Percentiles rank a stretch among this genome's conserved stretches.
Conservation (phyloP, 2,329 filamentous ascomycete genomes). For the Epichloe coenophiala region DNA sequence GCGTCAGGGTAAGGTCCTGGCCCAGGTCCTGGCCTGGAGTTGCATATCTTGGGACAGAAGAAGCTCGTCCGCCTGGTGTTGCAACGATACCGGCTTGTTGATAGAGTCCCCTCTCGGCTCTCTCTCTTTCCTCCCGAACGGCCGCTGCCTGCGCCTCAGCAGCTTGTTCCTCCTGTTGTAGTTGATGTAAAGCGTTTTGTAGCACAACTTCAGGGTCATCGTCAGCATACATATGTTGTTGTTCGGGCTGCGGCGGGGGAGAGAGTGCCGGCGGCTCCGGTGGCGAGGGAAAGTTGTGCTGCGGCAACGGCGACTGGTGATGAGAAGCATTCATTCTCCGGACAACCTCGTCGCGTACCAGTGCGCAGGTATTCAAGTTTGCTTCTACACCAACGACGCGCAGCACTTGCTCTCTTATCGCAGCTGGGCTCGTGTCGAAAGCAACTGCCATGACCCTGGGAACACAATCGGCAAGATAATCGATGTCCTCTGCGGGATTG, state of each 20-base stretch:
- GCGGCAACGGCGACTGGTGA: slow-evolving; percentile 11
- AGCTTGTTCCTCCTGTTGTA: slow-evolving; percentile 45
- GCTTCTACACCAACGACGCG: slow-evolving; percentile 42
- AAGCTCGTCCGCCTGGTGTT: slow-evolving; percentile 16
- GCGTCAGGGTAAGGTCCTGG: slow-evolving; percentile 37
- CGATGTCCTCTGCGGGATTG: slow-evolving; percentile 41
- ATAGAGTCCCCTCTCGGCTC: slow-evolving; percentile 26
- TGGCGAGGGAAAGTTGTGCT: slow-evolving; percentile 3
- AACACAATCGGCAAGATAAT: slow-evolving; percentile 46
- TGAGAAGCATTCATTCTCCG: slow-evolving; percentile 20
- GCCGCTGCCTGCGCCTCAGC: slow-evolving; percentile 44
- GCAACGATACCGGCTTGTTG: slow-evolving; percentile 18
- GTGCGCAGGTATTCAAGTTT: slow-evolving; percentile 37
- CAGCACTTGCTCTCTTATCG: slow-evolving; percentile 43
- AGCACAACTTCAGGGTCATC: slow-evolving; percentile 46
- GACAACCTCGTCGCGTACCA: slow-evolving; percentile 45
- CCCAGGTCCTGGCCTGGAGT: slow-evolving; percentile 22
- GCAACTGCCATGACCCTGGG: slow-evolving; percentile 45
- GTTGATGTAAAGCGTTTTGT: slow-evolving; percentile 43
- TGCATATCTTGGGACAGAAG: slow-evolving; percentile 20
- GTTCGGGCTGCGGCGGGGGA: not conserved
- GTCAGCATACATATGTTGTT: slow-evolving; percentile 25
- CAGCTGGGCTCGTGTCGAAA: slow-evolving; percentile 43
- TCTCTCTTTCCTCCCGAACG: slow-evolving; percentile 38
- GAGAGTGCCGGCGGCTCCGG: slow-evolving; percentile 10